Evolutionary conservation across 2,329 filamentous ascomycete species (phyloP), one percentile per base, ranked within the genome.

Genomic region (Cucurbitaria berberidis): DNA sequence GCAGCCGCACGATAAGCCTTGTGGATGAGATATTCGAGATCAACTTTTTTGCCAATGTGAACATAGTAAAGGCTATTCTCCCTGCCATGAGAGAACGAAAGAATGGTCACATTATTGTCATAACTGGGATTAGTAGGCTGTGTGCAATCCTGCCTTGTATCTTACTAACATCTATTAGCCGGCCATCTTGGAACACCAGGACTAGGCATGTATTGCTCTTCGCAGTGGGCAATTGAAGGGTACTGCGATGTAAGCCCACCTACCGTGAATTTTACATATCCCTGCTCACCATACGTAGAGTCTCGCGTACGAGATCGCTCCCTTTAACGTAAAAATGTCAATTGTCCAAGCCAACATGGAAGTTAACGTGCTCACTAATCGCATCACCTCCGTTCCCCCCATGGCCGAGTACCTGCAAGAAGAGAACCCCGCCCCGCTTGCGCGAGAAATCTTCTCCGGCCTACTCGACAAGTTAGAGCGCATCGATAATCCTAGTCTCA

Each of bases 321-420:
- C 95, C 0, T 98, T 98, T 80, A 97, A 97, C 77, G 87, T 98
- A 78, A 96, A 93, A 75, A 86, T 98, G 74, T 97, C 92, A 35
- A 93, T 98, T 62, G 89, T 99, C 39, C 93, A 99, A 79, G 92
- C 93, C 22, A 96, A 92, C 76, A 91, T 96, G 77, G 93, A 98
- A 78, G 90, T 96, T 57, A 87, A 89, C 60, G 87, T 91, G 27
- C 82, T 98, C 51, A 95, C 91, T 24, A 96, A 96, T 76, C 87
- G 89, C 50, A 89, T 98, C 65, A 89, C 87, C 43, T 91, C 93
- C 62, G 89, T 90, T 2, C 93, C 93, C 5, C 87, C 88, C 30
- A 84, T 96, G 69, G 82, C 83, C 1, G 86, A 85, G 55, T 89
- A 89, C 66, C 84, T 88, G 7, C 84, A 84, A 53, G 82, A 86